Evolutionary conservation across 495 filamentous ascomycete species (phyloP).

Genomic region (Platismatia glauca): DNA sequence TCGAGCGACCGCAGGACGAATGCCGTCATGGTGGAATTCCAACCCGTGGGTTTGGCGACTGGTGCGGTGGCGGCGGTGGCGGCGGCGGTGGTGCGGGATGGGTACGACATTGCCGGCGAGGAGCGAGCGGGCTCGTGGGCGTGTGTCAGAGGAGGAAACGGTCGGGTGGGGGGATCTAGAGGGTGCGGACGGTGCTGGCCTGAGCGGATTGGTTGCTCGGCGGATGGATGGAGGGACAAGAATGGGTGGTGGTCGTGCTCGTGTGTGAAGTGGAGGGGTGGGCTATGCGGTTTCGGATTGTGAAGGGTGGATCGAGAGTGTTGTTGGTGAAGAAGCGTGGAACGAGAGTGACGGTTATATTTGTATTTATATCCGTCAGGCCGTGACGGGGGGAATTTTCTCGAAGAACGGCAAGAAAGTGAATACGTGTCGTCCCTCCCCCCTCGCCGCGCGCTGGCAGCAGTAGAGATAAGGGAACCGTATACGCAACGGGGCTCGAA

Average conservation of each 20-base stretch:
- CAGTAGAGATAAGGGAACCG: background rate
- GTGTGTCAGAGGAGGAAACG: background rate
- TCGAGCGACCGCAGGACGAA: conserved; percentile 10
- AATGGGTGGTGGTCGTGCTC: background rate
- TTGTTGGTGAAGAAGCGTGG: background rate
- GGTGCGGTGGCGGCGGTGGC: background rate
- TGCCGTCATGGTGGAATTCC: conserved; percentile 14
- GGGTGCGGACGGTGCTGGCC: background rate
- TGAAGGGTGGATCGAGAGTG: background rate
- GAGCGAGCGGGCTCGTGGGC: background rate
- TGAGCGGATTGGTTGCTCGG: background rate
- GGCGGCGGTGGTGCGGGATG: background rate
- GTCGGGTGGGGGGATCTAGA: background rate
- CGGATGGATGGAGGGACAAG: background rate
- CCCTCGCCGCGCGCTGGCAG: background rate
- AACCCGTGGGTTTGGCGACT: conserved; percentile 8
- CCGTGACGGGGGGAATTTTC: too few relatives aligned
- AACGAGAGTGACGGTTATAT: too few relatives aligned
- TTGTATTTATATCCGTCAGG: too few relatives aligned
- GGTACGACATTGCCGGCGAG: background rate
- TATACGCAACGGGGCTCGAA: background rate
- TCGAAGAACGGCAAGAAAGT: too few relatives aligned
- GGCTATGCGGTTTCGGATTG: background rate
- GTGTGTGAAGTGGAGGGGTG: background rate
- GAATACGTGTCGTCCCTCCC: background rate